Conservation (phyloP, 192 early-diverging fungal genomes). For the Phlyctochytrium bullatum region DNA sequence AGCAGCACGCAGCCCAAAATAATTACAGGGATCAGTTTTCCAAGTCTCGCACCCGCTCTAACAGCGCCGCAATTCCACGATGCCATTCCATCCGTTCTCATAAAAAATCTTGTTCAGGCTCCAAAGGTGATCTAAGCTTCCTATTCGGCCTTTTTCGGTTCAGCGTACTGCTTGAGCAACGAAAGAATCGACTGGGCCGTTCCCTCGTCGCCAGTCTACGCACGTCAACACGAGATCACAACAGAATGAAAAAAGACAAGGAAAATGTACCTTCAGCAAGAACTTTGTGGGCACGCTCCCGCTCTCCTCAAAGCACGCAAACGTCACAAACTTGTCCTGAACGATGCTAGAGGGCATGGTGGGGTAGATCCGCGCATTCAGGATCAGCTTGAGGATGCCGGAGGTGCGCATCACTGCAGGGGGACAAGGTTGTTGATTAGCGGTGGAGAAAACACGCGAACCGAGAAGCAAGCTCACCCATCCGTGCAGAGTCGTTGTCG, state of each 20-base stretch:
- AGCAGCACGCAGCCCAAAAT: too few species aligned
- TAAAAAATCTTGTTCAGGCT: too few species aligned
- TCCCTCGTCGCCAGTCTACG: conserved; percentile 8
- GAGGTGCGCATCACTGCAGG: conserved; percentile 21
- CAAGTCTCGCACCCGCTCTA: too few species aligned
- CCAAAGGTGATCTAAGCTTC: too few species aligned
- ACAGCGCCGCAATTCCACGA: too few species aligned
- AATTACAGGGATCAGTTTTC: too few species aligned
- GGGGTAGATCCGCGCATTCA: conserved; percentile 24
- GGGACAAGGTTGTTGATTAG: background rate
- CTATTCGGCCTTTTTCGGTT: too few species aligned
- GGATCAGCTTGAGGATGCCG: conserved; percentile 20
- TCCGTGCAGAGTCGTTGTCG: conserved; percentile 4
- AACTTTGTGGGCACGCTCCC: conserved; percentile 7
- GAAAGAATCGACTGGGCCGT: background rate
- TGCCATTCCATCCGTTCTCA: too few species aligned
- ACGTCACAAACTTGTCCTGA: conserved; percentile 27
- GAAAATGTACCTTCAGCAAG: conserved; percentile 23
- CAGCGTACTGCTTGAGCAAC: background rate
- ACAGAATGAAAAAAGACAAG: background rate
- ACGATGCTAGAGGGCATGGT: conserved; percentile 23
- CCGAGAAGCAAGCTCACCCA: background rate
- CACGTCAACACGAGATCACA: background rate
- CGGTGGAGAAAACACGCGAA: background rate
- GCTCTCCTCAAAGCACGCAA: conserved; percentile 16